Conservation (phyloP, 192 early-diverging fungal species). For the Backusella parvicylindrica region DNA sequence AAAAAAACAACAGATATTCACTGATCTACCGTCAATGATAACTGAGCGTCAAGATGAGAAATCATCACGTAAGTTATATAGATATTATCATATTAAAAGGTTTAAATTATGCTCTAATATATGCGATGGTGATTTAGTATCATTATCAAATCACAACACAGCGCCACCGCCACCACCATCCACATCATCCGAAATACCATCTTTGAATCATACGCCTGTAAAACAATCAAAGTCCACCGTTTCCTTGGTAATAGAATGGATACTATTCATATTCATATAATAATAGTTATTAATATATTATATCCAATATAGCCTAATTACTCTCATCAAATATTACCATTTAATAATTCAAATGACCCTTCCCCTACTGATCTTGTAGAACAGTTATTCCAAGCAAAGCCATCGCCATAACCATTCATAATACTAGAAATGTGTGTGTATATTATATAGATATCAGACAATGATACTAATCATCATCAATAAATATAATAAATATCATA, state of each 20-base stretch:
- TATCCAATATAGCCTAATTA: background rate
- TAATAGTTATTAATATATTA: background rate
- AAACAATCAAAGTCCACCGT: conserved; percentile 22
- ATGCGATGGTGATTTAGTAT: no score
- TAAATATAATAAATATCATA: no score
- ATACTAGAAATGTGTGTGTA: no score
- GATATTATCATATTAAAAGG: no score
- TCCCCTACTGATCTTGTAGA: conserved; percentile 28
- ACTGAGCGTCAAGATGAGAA: conserved; percentile 17
- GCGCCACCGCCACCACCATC: background rate
- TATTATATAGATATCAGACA: no score
- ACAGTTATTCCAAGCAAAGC: conserved; percentile 18
- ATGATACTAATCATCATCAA: no score
- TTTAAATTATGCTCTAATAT: no score
- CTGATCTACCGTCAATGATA: conserved; percentile 33
- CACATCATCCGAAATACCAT: background rate
- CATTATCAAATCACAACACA: background rate
- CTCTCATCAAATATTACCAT: background rate
- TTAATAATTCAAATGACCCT: conserved; percentile 5
- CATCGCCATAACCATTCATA: no score
- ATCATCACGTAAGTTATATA: background rate
- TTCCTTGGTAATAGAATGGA: conserved; percentile 4
- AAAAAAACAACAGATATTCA: conserved; percentile 36
- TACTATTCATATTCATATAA: background rate
- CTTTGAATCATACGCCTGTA: background rate